phyloP scores from a whole-genome alignment of 2,329 filamentous ascomycete species.

The Aspergillus tamarii region DNA sequence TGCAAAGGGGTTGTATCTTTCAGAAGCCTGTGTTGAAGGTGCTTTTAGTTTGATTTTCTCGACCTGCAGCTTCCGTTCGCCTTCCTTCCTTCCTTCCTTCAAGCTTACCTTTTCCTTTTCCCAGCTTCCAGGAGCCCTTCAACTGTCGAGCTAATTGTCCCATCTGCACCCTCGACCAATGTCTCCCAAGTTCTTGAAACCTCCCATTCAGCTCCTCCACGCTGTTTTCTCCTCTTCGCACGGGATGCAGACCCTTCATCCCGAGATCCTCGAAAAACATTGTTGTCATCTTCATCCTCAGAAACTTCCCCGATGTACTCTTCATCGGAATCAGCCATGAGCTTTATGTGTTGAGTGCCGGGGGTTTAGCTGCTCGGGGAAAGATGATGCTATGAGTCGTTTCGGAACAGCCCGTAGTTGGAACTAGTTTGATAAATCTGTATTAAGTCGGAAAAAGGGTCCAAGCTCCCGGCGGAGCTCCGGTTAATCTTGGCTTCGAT shows the following conservation, averaged over 20 bases:
- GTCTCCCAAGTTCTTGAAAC: constrained; percentile 63
- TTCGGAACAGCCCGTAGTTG: not conserved
- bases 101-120: constrained; percentile 69
- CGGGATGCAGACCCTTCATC: constrained; percentile 31
- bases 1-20: constrained; percentile 95
- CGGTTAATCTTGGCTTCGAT: not conserved
- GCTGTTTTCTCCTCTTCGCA: constrained; percentile 43
- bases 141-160: constrained; percentile 71
- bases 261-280: constrained; percentile 33
- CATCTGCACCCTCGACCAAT: constrained; percentile 77
- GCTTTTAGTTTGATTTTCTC: constrained; percentile 8
- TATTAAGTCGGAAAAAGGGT: constrained; percentile 1
- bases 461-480: constrained; percentile 11
- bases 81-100: too few relatives aligned
- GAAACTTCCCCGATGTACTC: constrained; percentile 56
- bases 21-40: constrained; percentile 64
- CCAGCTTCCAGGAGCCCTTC: constrained; percentile 77
- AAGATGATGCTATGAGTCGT: not conserved
- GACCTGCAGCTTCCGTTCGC: not conserved
- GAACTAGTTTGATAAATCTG: not conserved
- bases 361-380: not conserved
- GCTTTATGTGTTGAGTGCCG: not conserved
- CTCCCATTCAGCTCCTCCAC: constrained; percentile 48
- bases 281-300: constrained; percentile 47
- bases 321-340: constrained; percentile 54